Conservation (phyloP, 2,329 filamentous ascomycete species). For the Penicillium griseofulvum region DNA sequence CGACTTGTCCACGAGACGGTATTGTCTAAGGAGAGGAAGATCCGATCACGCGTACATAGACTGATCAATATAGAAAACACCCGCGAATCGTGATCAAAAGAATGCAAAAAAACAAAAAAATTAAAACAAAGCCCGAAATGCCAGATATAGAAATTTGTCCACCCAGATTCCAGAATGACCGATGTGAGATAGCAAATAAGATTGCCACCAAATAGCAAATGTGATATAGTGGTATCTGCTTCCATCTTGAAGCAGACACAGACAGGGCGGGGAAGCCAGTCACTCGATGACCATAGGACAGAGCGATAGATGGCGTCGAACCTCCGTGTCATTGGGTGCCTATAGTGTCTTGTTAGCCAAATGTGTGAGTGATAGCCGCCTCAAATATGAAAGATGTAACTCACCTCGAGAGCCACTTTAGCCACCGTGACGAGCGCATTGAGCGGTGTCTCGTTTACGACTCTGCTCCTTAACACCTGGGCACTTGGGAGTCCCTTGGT, state of each 20-base stretch:
- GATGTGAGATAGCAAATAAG: not conserved
- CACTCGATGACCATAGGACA: not conserved
- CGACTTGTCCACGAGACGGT: not conserved
- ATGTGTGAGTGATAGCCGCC: constrained; percentile 4
- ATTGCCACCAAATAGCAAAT: not conserved
- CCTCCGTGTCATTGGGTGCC: not conserved
- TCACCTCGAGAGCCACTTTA: not conserved
- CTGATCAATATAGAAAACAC: not conserved
- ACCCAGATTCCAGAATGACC: not conserved
- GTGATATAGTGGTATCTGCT: not conserved
- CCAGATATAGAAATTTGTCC: not conserved
- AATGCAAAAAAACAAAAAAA: not conserved
- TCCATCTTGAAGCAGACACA: not conserved
- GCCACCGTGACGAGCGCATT: constrained; percentile 30
- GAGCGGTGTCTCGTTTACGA: constrained; percentile 33
- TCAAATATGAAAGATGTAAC: not conserved
- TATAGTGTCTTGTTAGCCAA: constrained; percentile 6
- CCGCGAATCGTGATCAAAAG: not conserved
- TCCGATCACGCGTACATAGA: not conserved
- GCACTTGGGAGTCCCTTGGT: constrained; percentile 31
- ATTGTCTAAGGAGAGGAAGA: not conserved
- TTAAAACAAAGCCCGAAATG: not conserved
- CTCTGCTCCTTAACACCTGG: constrained; percentile 33
- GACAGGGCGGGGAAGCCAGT: not conserved
- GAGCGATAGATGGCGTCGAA: not conserved